These are phyloP conservation scores for Citrus sinensis DNA, from an alignment of 345 rosid genomes.

Conservation along the genomic window DVS_A1.0 CM039161.1:5111001-5111500, in stretches of 20 bases:
- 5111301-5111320: background rate
- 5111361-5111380: background rate
- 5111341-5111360: background rate
- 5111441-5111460: background rate
- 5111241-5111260: background rate
- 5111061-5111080: constrained; percentile 12
- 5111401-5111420: background rate
- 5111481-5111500: background rate
- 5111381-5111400: constrained; percentile 1
- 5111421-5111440: background rate
- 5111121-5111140: constrained; percentile 65
- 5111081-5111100: background rate
- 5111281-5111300: background rate
- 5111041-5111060: constrained; percentile 52
- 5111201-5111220: background rate
- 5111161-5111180: constrained; percentile 61
- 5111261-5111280: background rate
- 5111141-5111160: constrained; percentile 44
- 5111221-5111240: background rate
- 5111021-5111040: constrained; percentile 67
- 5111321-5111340: background rate
- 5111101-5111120: constrained; percentile 32
- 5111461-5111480: too few species aligned
- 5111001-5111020: constrained; percentile 91
- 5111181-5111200: constrained; percentile 47